Evolutionary conservation across 2,329 filamentous ascomycete species (phyloP).

Genomic region (Gliomastix tumulicola): DNA sequence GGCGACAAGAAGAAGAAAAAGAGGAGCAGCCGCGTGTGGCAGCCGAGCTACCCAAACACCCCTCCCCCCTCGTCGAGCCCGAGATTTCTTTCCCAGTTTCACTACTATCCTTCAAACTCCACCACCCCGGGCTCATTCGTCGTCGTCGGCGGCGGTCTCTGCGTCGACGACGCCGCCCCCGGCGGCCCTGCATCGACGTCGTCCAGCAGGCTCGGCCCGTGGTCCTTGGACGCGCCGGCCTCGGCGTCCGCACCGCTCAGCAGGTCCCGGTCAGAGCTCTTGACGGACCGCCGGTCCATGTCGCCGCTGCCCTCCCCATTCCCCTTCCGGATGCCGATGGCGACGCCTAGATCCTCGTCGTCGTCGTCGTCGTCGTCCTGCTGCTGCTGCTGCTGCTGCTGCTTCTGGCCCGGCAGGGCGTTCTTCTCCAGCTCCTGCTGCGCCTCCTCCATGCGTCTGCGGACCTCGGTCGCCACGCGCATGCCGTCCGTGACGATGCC

Average conservation of each 20-base stretch:
- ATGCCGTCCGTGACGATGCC: conserved; percentile 98
- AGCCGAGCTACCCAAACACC: too few relatives aligned
- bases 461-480: conserved; percentile 88
- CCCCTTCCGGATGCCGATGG: conserved; percentile 30
- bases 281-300: conserved; percentile 55
- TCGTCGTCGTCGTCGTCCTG: conserved; percentile 69
- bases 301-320: conserved; percentile 35
- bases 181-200: conserved; percentile 14
- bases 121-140: conserved; percentile 27
- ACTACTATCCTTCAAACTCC: conserved; percentile 31
- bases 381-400: too few relatives aligned
- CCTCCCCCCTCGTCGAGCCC: too few relatives aligned
- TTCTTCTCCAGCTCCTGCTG: conserved; percentile 87
- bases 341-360: conserved; percentile 43
- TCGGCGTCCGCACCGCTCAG: conserved; percentile 69
- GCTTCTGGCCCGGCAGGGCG: conserved; percentile 51
- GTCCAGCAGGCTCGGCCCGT: conserved; percentile 25
- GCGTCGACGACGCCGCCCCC: conserved; percentile 15
- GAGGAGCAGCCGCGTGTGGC: too few relatives aligned
- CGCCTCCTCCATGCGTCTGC: conserved; percentile 89
- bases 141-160: conserved; percentile 17
- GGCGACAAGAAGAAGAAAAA: too few relatives aligned
- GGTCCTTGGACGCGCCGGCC: conserved; percentile 40
- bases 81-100: too few relatives aligned
- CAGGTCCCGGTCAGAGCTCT: conserved; percentile 62